Percentiles rank a stretch among this genome's conserved stretches.
These are phyloP conservation scores for Leptographium lundbergii DNA, from an alignment of 2,329 filamentous ascomycete genomes.

Conservation along the genomic window DNA sequence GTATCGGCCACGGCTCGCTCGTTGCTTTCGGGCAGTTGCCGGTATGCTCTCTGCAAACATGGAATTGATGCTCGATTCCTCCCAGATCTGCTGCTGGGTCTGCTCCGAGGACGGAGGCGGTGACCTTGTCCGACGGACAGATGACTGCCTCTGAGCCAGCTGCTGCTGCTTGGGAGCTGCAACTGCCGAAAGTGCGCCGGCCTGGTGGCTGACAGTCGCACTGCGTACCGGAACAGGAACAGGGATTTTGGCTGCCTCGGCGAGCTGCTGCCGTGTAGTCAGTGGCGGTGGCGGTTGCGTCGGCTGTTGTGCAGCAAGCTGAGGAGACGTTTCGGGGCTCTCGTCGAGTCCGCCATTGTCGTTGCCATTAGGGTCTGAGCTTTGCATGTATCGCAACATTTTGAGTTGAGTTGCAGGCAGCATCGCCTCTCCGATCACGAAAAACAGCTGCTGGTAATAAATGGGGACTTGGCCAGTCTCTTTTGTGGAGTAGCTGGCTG, in stretches of 20 bases:
- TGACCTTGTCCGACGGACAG: constrained; percentile 8
- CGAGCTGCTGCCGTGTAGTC: constrained; percentile 15
- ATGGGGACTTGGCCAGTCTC: not conserved
- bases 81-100: constrained; percentile 20
- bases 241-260: constrained; percentile 23
- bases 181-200: not conserved
- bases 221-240: constrained; percentile 20
- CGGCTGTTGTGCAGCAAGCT: not conserved
- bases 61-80: constrained; percentile 24
- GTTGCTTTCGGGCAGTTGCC: constrained; percentile 1
- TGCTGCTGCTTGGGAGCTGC: not conserved
- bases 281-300: constrained; percentile 13
- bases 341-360: constrained; percentile 1
- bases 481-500: not conserved
- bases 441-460: constrained; percentile 5
- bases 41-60: constrained; percentile 13
- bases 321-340: constrained; percentile 6
- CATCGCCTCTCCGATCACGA: constrained; percentile 9
- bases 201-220: constrained; percentile 16
- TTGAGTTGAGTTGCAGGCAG: constrained; percentile 14
- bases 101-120: constrained; percentile 8
- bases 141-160: not conserved
- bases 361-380: constrained; percentile 12
- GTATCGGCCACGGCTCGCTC: constrained; percentile 3
- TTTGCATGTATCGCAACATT: constrained; percentile 15